Evolutionary conservation across 225 moss, liverwort and hornwort genomes (phyloP).

Genomic region (Straminergon stramineum): DNA sequence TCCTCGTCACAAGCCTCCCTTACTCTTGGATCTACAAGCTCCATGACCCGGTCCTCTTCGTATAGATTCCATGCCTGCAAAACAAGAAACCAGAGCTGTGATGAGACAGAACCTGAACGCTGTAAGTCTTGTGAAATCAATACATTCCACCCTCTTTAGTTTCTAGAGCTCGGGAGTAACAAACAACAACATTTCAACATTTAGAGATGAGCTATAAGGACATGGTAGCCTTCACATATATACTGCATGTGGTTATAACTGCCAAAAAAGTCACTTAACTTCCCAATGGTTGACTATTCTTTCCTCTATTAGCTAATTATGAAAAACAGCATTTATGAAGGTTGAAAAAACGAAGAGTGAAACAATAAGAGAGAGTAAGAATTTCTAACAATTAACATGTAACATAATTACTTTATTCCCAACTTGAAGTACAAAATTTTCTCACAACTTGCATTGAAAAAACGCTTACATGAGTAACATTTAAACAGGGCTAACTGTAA

Average conservation of each 20-base stretch:
- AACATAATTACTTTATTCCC: neutral
- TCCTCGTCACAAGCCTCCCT: slow-evolving; percentile 28
- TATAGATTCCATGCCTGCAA: slow-evolving; percentile 35
- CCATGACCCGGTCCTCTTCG: slow-evolving; percentile 27
- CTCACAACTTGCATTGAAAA: neutral
- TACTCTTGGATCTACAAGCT: slow-evolving; percentile 32
- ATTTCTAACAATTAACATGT: neutral
- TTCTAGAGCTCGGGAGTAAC: neutral
- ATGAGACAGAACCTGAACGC: neutral
- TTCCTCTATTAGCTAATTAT: neutral
- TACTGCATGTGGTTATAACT: neutral
- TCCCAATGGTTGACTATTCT: neutral
- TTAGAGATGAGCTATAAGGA: neutral
- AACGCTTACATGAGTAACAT: neutral
- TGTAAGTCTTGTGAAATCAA: neutral
- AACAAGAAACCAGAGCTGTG: neutral
- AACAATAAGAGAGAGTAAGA: neutral
- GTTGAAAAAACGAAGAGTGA: neutral
- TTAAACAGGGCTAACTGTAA: neutral
- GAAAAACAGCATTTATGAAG: too few species aligned
- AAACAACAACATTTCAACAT: neutral
- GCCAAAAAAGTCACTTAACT: neutral
- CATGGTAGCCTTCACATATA: neutral
- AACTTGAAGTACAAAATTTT: neutral
- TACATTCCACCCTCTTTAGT: neutral